Evolutionary conservation across 78 protist genomes (phyloP), one percentile per base, ranked within the genome.

Genomic region (Abeoforma whisleri): DNA sequence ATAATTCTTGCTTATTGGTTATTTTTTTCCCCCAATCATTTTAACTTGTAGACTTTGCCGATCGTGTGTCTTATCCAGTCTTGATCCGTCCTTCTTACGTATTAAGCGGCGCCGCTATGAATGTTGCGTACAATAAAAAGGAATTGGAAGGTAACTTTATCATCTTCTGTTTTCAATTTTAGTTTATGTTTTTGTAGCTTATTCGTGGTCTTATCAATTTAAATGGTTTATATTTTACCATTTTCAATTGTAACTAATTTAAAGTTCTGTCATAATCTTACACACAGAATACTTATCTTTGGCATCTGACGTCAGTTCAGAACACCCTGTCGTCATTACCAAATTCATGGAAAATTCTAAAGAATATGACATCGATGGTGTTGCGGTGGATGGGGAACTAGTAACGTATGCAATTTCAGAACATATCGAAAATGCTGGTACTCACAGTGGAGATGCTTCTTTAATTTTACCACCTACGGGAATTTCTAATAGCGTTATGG

Each of bases 351-450:
- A 73, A 82, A 89, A 87, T 30, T 95, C 96, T 32, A 94, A 90
- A 87, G 99, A 96, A 87, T 93, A 94, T 85, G 99, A 96, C 72
- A 87, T 96, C 36, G 98, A 96, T 81, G 97, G 94, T 16, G 97
- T 96, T n/a, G 97, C 96, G 16, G 57, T 62, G 81, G 39, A 90
- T 31, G 98, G 98, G 37, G 57, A 72, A 40, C 71, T 96, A 40
- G 81, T 96, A 36, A 73, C 89, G 79, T 91, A 91, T 76, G 96
- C 96, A 80, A 89, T 96, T 73, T 87, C 94, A 38, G 97, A 96
- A 84, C 99, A 96, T 89, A 91, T 96, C 31, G 99, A 96, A 79
- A 94, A 95, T 76, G 99, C 99, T 1, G 99, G 99, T 71, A 96
- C 94, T 30, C 99, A 96, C 93, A 80, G 91, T 2, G 99, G 99